Evolutionary conservation across 306 rosid genomes (phyloP), one percentile per base, ranked within the genome.

Genomic region (Cucurbita argyrosperma): DNA sequence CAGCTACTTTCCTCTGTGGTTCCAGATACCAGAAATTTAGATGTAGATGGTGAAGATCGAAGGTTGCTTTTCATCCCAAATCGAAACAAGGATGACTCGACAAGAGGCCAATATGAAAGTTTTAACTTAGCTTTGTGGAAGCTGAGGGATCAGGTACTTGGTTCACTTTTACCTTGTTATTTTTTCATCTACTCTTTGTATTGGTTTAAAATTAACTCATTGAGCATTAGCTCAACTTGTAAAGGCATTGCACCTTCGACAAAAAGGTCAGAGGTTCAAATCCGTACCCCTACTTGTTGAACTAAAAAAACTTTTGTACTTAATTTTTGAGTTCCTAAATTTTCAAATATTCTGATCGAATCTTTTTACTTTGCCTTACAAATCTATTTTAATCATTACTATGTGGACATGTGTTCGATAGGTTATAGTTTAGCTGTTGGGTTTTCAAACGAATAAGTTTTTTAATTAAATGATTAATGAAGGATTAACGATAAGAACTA

Each of bases 61-160:
- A 76, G 81, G 53, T 61, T 90, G 75, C 75, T 70, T 75, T 76
- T 79, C 2, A 83, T 92, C 80, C 91, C 93, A 61, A 76, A 58
- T 12, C 89, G 84, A 84, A 83, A 68, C 81, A 90, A 80, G 74
- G 93, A 87, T 61, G 96, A 88, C 21, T 82, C 86, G 70, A 79
- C 85, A 1, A 76, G 76, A 79, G 78, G 79, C 77, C 96, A 81
- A 74, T 86, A 84, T 54, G 94, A 82, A 80, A 88, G 96, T 73
- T 81, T 71, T 76, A 64, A 74, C 76, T 79, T 83, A 68, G 83
- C 88, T 23, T 82, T 92, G 8, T 83, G 90, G 91, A 88, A 85
- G 82, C 77, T 90, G 81, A 85, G 97, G 50, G 96, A 92, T 78
- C 87, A 86, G 97, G 97, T 91, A 38, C 74, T n/a, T 56, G 16